A percentile compares a stretch with the other conserved stretches of the same genome.
Conservation (phyloP, 2,329 filamentous ascomycete genomes). For the Beauveria sp. region DNA sequence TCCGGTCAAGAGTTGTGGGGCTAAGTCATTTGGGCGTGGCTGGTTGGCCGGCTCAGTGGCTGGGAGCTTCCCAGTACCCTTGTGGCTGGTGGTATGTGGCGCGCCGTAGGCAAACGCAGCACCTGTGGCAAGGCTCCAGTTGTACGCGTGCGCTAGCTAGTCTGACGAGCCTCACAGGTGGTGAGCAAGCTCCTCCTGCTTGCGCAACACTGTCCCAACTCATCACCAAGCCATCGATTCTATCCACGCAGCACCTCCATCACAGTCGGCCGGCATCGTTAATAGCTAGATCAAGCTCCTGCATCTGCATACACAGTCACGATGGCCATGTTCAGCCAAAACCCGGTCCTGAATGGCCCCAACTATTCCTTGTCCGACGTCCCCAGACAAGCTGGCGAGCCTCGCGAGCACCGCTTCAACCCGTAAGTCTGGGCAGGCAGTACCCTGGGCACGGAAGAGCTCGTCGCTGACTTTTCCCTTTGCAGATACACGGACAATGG, state of each 20-base stretch:
- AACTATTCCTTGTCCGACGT: slow-evolving; percentile 61
- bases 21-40: slow-evolving; percentile 7
- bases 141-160: slow-evolving; percentile 12
- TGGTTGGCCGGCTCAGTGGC: neutral
- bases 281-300: neutral
- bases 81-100: slow-evolving; percentile 1
- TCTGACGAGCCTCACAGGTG: neutral
- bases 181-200: slow-evolving; percentile 8
- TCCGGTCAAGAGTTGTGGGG: slow-evolving; percentile 3
- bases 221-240: slow-evolving; percentile 5
- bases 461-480: neutral
- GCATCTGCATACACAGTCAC: slow-evolving; percentile 19
- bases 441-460: neutral
- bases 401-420: slow-evolving; percentile 77
- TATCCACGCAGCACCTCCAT: slow-evolving; percentile 6
- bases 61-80: neutral
- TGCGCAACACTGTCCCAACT: neutral
- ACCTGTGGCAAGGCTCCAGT: slow-evolving; percentile 11
- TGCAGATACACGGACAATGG: slow-evolving; percentile 92
- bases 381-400: slow-evolving; percentile 47
- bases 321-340: slow-evolving; percentile 65
- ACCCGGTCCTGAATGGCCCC: slow-evolving; percentile 59
- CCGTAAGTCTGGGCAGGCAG: slow-evolving; percentile 50
- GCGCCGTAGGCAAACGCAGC: neutral
- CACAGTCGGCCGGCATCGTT: neutral